phyloP scores from a whole-genome alignment of 2,329 filamentous ascomycete species.

The Cyphellophora europaea region DNA sequence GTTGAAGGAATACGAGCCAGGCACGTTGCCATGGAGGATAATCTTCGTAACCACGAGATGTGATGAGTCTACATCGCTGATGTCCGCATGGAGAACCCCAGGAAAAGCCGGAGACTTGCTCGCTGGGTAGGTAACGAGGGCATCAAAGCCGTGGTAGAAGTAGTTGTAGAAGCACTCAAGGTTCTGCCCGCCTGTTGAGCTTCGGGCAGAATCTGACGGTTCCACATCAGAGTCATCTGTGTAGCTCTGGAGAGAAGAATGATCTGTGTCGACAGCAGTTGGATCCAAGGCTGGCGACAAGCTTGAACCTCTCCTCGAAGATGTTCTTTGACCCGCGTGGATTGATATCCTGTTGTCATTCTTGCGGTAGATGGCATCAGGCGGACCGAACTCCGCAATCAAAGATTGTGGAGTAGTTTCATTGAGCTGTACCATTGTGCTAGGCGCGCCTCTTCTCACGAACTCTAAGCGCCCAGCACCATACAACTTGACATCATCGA shows the following conservation, averaged over 20 bases:
- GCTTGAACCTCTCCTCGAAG: too few species aligned
- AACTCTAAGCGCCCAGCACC: slow-evolving; percentile 73
- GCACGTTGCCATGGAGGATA: slow-evolving; percentile 89
- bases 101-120: not conserved
- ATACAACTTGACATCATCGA: slow-evolving; percentile 69
- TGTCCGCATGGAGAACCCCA: too few species aligned
- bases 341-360: slow-evolving; percentile 83
- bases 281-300: slow-evolving; percentile 27
- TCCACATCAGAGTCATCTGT: slow-evolving; percentile 61
- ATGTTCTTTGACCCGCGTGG: slow-evolving; percentile 46
- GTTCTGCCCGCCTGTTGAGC: too few species aligned
- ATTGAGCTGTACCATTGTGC: slow-evolving; percentile 65
- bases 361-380: slow-evolving; percentile 88
- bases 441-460: slow-evolving; percentile 57
- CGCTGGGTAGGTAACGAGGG: slow-evolving; percentile 66
- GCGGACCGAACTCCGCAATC: slow-evolving; percentile 80
- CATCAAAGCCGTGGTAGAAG: slow-evolving; percentile 89
- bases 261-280: slow-evolving; percentile 57
- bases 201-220: too few species aligned
- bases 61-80: slow-evolving; percentile 6
- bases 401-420: slow-evolving; percentile 89
- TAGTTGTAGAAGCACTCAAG: slow-evolving; percentile 85
- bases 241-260: slow-evolving; percentile 61
- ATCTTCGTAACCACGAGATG: slow-evolving; percentile 80
- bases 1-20: slow-evolving; percentile 94